phyloP scores from a whole-genome alignment of 73 alveolate genomes.

The Effrenium voratum region DNA sequence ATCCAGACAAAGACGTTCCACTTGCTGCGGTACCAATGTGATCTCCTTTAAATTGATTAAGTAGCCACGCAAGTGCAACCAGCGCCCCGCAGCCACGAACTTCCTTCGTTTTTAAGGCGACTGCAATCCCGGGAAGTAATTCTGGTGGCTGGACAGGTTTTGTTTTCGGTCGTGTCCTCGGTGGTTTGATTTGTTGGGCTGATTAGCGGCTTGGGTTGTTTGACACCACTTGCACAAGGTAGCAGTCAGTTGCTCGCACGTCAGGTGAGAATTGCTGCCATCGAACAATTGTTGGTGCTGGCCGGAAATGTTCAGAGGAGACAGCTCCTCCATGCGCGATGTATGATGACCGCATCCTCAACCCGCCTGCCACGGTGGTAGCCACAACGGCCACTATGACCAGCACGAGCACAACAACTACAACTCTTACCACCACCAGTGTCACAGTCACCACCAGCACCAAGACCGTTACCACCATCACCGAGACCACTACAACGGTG shows the following conservation, averaged over 20 bases:
- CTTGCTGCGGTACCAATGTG: too few relatives aligned
- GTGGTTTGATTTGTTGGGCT: neutral
- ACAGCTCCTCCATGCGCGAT: conserved; percentile 54
- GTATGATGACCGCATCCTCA: conserved; percentile 45
- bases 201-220: too few relatives aligned
- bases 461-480: conserved; percentile 13
- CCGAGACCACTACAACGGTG: neutral
- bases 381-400: conserved; percentile 66
- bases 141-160: neutral
- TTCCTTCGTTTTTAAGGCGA: too few relatives aligned
- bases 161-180: neutral
- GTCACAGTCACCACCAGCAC: conserved; percentile 54
- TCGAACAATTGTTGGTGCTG: conserved; percentile 24
- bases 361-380: conserved; percentile 52
- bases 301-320: conserved; percentile 42
- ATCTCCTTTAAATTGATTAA: too few relatives aligned
- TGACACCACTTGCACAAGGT: neutral
- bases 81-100: too few relatives aligned
- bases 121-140: too few relatives aligned
- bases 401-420: conserved; percentile 67
- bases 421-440: conserved; percentile 42
- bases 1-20: too few relatives aligned
- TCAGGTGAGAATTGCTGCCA: conserved; percentile 69
- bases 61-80: too few relatives aligned
- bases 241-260: neutral